Base-by-base conservation (phyloP, 2,329 filamentous ascomycete genomes). In the Pseudogymnoascus sp. region DNA sequence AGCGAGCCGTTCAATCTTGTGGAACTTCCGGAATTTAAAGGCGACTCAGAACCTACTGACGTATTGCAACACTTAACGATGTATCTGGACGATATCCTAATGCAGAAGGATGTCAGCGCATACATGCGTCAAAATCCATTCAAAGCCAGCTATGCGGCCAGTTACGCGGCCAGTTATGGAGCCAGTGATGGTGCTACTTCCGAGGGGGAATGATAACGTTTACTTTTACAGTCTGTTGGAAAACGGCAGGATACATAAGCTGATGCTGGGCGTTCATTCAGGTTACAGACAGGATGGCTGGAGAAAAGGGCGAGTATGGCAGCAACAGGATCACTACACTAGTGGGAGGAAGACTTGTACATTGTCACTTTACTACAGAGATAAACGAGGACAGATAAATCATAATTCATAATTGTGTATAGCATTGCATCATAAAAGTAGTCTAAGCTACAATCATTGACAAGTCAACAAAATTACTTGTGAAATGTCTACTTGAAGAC, bases 401-500 rank as follows among this genome's bases (percentile, higher is more conserved):
- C 58, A 60, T 60, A 25, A 60, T 40, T 60, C 58, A 38, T 60
- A 60, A 60, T 23, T 60, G 58, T 38, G 38, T 60, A 38, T 38
- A 38, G 33, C 58, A 60, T 60, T 60, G 58, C 58, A 25, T 60
- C 58, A 60, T 60, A 63, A 65, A 63, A 52, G 43, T 49, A 31
- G 21, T 28, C 55, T 28, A 61, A 62, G 40, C 28, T 49, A 55
- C 35, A 62, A 60, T 62, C 35, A 28, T 21, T 60, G 58, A 60
- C 58, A 60, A 60, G 38, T 38, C 58, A 59, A 43, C 35, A 63
- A 38, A 38, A 31, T 35, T 31, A 28, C n/a, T 21, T 59, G 31
- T 28, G 18, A 40, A 35, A 64, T 67, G 65, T 82, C 85, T 96
- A 97, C 86, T 97, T 97, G 90, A 97, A 97, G 78, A 97, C 92